These are phyloP conservation scores for Elsinoe arachidis DNA, from an alignment of 2,329 filamentous ascomycete genomes.

Conservation along the genomic window DNA sequence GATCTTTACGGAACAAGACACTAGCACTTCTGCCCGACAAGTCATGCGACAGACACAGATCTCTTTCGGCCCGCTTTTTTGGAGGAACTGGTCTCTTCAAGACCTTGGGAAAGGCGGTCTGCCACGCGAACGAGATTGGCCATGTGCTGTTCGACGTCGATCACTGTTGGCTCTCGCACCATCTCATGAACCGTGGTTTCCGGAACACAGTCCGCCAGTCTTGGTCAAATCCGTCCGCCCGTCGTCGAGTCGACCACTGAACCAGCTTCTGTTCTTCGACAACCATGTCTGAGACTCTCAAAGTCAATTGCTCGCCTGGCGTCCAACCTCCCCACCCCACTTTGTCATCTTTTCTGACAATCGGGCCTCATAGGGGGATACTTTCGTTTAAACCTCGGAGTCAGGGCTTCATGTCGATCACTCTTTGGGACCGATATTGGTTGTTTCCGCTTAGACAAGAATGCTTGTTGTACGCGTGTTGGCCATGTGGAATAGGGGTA, in stretches of 20 bases:
- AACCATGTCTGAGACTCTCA: background rate
- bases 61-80: background rate
- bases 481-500: background rate
- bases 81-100: background rate
- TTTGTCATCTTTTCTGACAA: background rate
- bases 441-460: background rate
- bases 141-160: slow-evolving; percentile 12
- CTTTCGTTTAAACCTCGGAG: slow-evolving; percentile 4
- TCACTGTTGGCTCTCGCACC: slow-evolving; percentile 9
- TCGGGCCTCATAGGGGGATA: background rate
- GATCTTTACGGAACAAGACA: background rate
- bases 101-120: background rate
- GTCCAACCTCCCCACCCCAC: background rate
- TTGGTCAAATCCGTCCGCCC: background rate
- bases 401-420: slow-evolving; percentile 5
- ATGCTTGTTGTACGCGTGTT: background rate
- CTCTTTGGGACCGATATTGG: background rate
- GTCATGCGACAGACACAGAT: slow-evolving; percentile 5
- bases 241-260: slow-evolving; percentile 7
- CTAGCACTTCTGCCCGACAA: background rate
- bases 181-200: slow-evolving; percentile 12
- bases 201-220: slow-evolving; percentile 8
- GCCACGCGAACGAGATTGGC: slow-evolving; percentile 11
- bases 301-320: slow-evolving; percentile 10
- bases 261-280: background rate